phyloP scores from a whole-genome alignment of 805 yeast species.

The Torulaspora maleeae region DNA sequence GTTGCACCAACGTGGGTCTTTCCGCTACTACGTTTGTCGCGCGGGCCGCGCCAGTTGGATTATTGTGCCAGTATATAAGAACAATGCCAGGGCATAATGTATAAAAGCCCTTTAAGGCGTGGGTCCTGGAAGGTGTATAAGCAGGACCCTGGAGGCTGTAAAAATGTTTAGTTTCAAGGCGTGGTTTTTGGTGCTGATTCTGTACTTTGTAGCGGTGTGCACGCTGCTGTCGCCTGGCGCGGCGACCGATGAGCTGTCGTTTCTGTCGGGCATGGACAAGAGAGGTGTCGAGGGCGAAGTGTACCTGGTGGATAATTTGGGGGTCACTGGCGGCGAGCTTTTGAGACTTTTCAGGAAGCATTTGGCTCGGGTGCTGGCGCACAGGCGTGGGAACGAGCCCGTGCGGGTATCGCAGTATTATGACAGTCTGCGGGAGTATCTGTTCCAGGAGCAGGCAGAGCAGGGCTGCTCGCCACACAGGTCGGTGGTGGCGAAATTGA shows the following conservation, averaged over 20 bases:
- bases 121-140: too few species aligned
- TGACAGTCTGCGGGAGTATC: conserved; percentile 15
- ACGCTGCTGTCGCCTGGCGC: conserved; percentile 10
- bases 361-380: conserved; percentile 6
- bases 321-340: conserved; percentile 17
- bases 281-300: neutral
- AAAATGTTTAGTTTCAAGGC: conserved; percentile 1
- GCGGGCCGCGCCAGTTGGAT: neutral
- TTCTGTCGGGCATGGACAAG: conserved; percentile 5
- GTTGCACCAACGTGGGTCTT: neutral
- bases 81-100: neutral
- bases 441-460: conserved; percentile 5
- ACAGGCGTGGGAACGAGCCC: neutral
- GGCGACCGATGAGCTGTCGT: conserved; percentile 1
- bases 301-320: conserved; percentile 7
- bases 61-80: neutral
- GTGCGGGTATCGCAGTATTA: conserved; percentile 16
- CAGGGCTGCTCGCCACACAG: conserved; percentile 13
- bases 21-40: neutral
- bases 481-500: conserved; percentile 22
- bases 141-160: neutral
- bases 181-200: conserved; percentile 10
- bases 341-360: conserved; percentile 14
- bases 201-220: conserved; percentile 8
- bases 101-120: neutral